These are phyloP conservation scores for Madurella fahalii DNA, from an alignment of 2,329 filamentous ascomycete species.

Conservation along the genomic window DNA sequence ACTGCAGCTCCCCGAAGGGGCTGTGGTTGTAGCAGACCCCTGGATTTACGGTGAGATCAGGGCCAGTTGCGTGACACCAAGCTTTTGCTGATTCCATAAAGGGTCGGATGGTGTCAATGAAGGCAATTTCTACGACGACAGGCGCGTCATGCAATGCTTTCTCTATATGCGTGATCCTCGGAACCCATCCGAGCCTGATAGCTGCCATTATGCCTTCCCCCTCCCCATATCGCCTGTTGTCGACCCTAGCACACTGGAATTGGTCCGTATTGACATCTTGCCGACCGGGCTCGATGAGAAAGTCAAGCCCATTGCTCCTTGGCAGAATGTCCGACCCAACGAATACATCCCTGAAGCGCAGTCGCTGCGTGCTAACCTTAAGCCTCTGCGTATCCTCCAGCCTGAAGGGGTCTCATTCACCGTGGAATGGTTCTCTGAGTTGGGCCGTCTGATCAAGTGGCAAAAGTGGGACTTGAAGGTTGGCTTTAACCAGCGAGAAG, in stretches of 20 bases:
- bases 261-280: conserved; percentile 65
- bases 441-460: conserved; percentile 30
- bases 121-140: conserved; percentile 39
- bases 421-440: conserved; percentile 26
- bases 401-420: conserved; percentile 60
- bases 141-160: conserved; percentile 58
- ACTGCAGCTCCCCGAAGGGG: conserved; percentile 56
- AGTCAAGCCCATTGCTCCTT: conserved; percentile 51
- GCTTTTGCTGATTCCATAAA: conserved; percentile 22
- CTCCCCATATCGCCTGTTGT: conserved; percentile 65
- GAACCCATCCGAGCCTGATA: conserved; percentile 57
- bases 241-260: conserved; percentile 56
- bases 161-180: conserved; percentile 61
- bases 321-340: conserved; percentile 51
- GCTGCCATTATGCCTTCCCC: conserved; percentile 66
- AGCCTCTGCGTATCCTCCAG: conserved; percentile 59
- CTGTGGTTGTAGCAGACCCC: conserved; percentile 56
- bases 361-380: conserved; percentile 54
- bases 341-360: conserved; percentile 65
- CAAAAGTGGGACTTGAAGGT: conserved; percentile 58
- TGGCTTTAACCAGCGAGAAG: conserved; percentile 61
- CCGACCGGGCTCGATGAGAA: conserved; percentile 63
- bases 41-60: conserved; percentile 56
- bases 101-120: conserved; percentile 50
- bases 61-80: background rate